Evolutionary conservation across 768 basidiomycete species (phyloP), one percentile per base, ranked within the genome.

Genomic region (Serendipita sp.): DNA sequence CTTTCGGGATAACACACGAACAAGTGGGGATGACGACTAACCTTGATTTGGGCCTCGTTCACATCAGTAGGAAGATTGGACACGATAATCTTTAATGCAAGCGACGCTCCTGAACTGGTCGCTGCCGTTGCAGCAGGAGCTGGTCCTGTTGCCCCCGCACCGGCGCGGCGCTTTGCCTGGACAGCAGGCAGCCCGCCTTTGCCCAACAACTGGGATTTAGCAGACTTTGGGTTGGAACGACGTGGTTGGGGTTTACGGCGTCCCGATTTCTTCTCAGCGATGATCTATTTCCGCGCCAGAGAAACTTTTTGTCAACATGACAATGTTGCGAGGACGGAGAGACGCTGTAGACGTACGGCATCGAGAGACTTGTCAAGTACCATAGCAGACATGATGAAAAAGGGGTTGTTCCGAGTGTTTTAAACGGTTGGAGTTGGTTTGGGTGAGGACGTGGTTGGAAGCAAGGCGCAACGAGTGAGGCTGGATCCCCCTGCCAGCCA

Each of bases 21-120:
- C 23, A 23, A 23, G 23, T 23, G 23, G 23, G 23, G 23, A 23
- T 63, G 63, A 38, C 2, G 34, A 77, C 82, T 67, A 67, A 97
- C 96, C 83, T 88, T 90, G 75, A 99, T 84, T 75, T 96, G 91
- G 16, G 79, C 76, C 73, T 98, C 94, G 69, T 91, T 95, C 64
- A 99, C 95, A 72, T 99, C 95, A 4, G 74, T 72, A 36, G 95
- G 95, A 51, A 99, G 84, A 74, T 94, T 94, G 68, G 89, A 91
- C 64, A 99, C 91, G 70, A 98, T 91, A 69, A 98, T 94, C 78
- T 97, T 98, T 73, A 89, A 85, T 1, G 90, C 80, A 0, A 73
- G 66, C 16, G 73, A 73, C 41, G 66, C 56, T 32, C 64, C 65
- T 23, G 67, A 67, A 18, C 64, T 67, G 38, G 38, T 23, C 23